Evolutionary conservation across 2,329 filamentous ascomycete species (phyloP).

Genomic region (Periconia digitata): DNA sequence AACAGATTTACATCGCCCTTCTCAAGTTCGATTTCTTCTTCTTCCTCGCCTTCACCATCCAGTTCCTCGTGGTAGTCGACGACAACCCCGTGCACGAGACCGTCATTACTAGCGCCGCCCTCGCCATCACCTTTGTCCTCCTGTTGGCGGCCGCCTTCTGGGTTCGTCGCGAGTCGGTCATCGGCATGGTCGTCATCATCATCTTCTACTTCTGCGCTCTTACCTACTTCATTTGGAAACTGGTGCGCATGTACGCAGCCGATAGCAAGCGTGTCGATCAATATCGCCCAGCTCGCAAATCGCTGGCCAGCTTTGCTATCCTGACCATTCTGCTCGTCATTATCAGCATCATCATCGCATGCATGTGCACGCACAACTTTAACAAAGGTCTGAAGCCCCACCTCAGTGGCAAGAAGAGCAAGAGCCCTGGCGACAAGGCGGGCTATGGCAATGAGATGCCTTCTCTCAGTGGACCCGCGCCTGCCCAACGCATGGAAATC

Average conservation of each 20-base stretch:
- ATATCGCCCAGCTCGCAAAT: slow-evolving; percentile 80
- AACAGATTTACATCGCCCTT: slow-evolving; percentile 91
- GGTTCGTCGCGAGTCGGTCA: slow-evolving; percentile 77
- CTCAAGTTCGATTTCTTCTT: slow-evolving; percentile 99
- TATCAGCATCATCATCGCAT: slow-evolving; percentile 82
- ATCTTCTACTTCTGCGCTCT: slow-evolving; percentile 84
- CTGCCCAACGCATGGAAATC: slow-evolving; percentile 47
- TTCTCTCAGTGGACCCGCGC: slow-evolving; percentile 47
- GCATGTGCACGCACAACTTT: slow-evolving; percentile 89
- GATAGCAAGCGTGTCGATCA: slow-evolving; percentile 51
- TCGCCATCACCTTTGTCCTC: slow-evolving; percentile 88
- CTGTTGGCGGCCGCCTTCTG: slow-evolving; percentile 83
- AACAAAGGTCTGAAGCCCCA: slow-evolving; percentile 86
- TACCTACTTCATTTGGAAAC: slow-evolving; percentile 97
- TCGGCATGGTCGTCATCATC: slow-evolving; percentile 77
- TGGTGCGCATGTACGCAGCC: slow-evolving; percentile 85
- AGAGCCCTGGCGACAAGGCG: slow-evolving; percentile 52
- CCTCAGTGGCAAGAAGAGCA: slow-evolving; percentile 62
- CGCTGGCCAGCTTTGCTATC: slow-evolving; percentile 89
- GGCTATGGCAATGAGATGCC: slow-evolving; percentile 51
- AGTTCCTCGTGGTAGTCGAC: slow-evolving; percentile 90
- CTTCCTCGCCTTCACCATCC: slow-evolving; percentile 97
- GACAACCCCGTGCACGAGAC: slow-evolving; percentile 72
- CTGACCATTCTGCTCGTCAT: slow-evolving; percentile 89
- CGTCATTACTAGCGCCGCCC: slow-evolving; percentile 81